These are phyloP conservation scores for Fusarium chuoi DNA, from an alignment of 2,329 filamentous ascomycete species.

Conservation along the genomic window DNA sequence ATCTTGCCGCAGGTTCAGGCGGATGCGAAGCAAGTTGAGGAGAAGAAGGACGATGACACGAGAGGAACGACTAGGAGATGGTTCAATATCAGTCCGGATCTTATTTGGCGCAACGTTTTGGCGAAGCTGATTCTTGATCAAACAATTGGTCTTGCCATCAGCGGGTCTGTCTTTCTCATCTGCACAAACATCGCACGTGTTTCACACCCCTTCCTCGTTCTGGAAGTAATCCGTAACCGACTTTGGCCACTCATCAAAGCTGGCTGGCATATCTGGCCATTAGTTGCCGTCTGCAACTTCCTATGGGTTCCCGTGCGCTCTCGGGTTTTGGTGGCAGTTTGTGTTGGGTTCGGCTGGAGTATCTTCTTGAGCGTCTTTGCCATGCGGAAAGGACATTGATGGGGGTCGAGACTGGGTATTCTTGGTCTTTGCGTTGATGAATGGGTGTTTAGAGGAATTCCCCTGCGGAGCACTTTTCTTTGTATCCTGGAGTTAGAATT, in stretches of 20 bases:
- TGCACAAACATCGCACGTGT: slow-evolving; percentile 51
- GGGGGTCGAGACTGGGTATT: background rate
- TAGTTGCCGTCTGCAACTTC: slow-evolving; percentile 51
- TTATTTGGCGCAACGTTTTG: slow-evolving; percentile 50
- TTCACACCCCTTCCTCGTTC: slow-evolving; percentile 36
- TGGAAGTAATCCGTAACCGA: slow-evolving; percentile 43
- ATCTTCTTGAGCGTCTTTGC: slow-evolving; percentile 51
- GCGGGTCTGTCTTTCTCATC: slow-evolving; percentile 49
- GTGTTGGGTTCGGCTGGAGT: slow-evolving; percentile 52
- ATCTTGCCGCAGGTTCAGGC: slow-evolving; percentile 34
- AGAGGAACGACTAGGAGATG: slow-evolving; percentile 13
- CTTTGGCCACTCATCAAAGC: slow-evolving; percentile 48
- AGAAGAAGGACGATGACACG: slow-evolving; percentile 40
- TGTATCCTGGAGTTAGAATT: slow-evolving; percentile 13
- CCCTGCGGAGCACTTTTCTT: slow-evolving; percentile 18
- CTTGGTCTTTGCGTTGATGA: slow-evolving; percentile 2
- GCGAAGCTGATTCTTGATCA: slow-evolving; percentile 51
- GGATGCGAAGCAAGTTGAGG: slow-evolving; percentile 28
- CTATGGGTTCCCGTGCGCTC: slow-evolving; percentile 51
- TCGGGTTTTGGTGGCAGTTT: slow-evolving; percentile 49
- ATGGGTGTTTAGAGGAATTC: slow-evolving; percentile 2
- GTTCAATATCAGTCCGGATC: slow-evolving; percentile 38
- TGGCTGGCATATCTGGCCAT: slow-evolving; percentile 52
- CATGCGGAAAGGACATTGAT: slow-evolving; percentile 32
- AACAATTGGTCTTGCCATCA: slow-evolving; percentile 50